phyloP scores from a whole-genome alignment of 139 green algal species.

The Parachlorella kessleri region DNA sequence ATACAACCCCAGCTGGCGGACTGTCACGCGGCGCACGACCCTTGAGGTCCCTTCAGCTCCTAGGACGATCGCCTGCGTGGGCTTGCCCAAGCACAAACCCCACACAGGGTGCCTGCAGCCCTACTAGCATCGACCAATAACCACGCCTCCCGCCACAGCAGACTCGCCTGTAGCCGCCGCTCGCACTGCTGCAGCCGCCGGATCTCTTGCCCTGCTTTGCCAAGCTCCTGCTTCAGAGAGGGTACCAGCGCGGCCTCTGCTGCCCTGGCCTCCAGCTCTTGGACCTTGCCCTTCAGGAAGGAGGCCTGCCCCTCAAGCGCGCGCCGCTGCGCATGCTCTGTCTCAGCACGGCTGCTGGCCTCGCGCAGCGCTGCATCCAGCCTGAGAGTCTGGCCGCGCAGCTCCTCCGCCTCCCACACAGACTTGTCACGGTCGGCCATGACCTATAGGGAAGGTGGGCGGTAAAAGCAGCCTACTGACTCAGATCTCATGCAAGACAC shows the following conservation, averaged over 20 bases:
- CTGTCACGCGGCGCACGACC: neutral
- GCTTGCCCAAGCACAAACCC: too few relatives aligned
- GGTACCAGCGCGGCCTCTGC: slow-evolving; percentile 21
- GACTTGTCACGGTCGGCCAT: slow-evolving; percentile 24
- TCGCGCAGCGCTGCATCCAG: slow-evolving; percentile 20
- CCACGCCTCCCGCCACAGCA: too few relatives aligned
- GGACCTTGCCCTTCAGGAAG: slow-evolving; percentile 9
- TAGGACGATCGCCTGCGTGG: too few relatives aligned
- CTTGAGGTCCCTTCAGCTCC: too few relatives aligned
- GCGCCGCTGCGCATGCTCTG: slow-evolving; percentile 18
- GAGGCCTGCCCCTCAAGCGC: slow-evolving; percentile 20
- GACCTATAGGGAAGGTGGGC: too few relatives aligned
- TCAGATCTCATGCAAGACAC: too few relatives aligned
- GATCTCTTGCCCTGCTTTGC: neutral
- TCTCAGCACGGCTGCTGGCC: slow-evolving; percentile 19
- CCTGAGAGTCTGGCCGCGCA: slow-evolving; percentile 18
- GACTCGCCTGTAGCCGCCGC: neutral
- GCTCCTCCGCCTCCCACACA: slow-evolving; percentile 41
- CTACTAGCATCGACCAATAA: too few relatives aligned
- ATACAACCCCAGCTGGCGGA: neutral
- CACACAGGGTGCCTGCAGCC: too few relatives aligned
- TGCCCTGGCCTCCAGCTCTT: slow-evolving; percentile 5
- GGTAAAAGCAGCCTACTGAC: too few relatives aligned
- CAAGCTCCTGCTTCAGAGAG: slow-evolving; percentile 17
- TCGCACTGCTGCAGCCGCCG: neutral